Conservation (phyloP, 768 basidiomycete species). For the Suillus discolor region DNA sequence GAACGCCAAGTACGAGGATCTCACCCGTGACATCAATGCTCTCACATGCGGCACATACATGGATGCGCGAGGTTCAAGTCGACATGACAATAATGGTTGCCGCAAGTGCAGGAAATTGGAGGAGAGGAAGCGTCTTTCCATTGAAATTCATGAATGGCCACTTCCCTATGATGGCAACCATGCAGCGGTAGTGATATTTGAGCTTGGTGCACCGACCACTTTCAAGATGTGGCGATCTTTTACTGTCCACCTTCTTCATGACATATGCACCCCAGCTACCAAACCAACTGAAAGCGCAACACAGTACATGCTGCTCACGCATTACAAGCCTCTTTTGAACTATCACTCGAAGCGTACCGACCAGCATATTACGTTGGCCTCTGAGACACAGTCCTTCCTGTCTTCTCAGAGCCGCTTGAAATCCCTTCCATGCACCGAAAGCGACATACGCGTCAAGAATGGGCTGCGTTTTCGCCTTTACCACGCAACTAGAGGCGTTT, state of each 20-base stretch:
- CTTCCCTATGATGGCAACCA: conserved; percentile 31
- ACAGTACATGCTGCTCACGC: conserved; percentile 7
- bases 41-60: background rate
- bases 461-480: conserved; percentile 31
- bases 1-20: conserved; percentile 22
- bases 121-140: conserved; percentile 20
- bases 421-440: conserved; percentile 18
- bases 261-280: conserved; percentile 28
- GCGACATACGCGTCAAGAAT: conserved; percentile 23
- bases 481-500: conserved; percentile 22
- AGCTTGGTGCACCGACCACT: conserved; percentile 37
- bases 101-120: conserved; percentile 28
- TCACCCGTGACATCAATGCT: background rate
- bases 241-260: conserved; percentile 40
- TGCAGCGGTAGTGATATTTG: conserved; percentile 40
- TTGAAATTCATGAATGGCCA: conserved; percentile 47
- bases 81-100: conserved; percentile 14
- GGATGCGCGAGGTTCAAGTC: background rate
- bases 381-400: conserved; percentile 13
- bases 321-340: background rate
- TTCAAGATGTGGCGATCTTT: conserved; percentile 44
- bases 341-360: conserved; percentile 10
- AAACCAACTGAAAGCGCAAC: background rate
- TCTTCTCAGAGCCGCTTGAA: background rate
- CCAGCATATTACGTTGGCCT: conserved; percentile 39